phyloP scores from a whole-genome alignment of 768 basidiomycete species.

The Lentinula boryana region DNA sequence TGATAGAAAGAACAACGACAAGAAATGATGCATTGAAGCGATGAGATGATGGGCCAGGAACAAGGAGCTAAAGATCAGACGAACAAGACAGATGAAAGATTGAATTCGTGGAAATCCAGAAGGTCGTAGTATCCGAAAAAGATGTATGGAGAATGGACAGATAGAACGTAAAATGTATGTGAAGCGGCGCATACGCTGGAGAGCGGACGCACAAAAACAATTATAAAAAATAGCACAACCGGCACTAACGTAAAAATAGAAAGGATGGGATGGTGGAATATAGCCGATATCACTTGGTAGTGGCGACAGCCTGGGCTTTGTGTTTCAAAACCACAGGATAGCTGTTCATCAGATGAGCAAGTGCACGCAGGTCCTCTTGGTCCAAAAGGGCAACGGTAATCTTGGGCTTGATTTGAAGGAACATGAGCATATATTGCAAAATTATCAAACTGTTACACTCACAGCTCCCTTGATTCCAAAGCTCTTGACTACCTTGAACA shows the following conservation, averaged over 20 bases:
- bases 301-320: conserved; percentile 42
- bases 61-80: not conserved
- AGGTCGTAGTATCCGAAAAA: not conserved
- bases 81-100: not conserved
- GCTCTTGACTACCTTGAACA: conserved; percentile 67
- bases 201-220: no score
- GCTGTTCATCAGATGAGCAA: conserved; percentile 85
- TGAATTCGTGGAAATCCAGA: not conserved
- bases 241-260: not conserved
- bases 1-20: not conserved
- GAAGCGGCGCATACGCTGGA: no score
- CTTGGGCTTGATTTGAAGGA: conserved; percentile 50
- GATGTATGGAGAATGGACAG: no score
- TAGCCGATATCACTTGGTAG: conserved; percentile 13
- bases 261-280: not conserved
- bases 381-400: conserved; percentile 80
- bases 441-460: conserved; percentile 19
- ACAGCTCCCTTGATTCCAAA: conserved; percentile 81
- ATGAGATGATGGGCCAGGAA: not conserved
- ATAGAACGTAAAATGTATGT: no score
- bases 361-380: conserved; percentile 75
- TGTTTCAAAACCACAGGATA: conserved; percentile 80
- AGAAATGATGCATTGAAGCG: not conserved
- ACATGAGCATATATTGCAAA: not conserved
- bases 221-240: no score